Conservation (phyloP, 768 basidiomycete species). For the Ramaria rubella region DNA sequence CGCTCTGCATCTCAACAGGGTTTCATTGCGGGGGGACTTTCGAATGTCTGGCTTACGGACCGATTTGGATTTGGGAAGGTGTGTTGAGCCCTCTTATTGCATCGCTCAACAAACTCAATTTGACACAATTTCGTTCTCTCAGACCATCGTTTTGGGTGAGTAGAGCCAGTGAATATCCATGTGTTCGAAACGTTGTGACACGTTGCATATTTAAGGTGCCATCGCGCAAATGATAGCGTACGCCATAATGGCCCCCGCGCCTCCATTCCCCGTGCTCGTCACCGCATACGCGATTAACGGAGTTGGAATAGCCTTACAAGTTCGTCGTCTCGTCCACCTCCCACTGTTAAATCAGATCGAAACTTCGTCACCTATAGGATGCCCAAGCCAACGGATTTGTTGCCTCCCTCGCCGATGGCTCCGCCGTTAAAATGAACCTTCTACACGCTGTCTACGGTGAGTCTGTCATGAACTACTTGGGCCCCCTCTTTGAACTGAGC, state of each 20-base stretch:
- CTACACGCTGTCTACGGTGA: conserved; percentile 32
- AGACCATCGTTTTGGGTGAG: conserved; percentile 37
- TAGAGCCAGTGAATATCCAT: neutral
- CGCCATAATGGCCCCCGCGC: conserved; percentile 33
- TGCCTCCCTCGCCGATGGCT: conserved; percentile 33
- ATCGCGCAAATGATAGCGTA: conserved; percentile 27
- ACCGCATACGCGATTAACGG: conserved; percentile 39
- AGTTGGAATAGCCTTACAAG: conserved; percentile 41
- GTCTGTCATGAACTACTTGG: neutral
- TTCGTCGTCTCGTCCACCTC: conserved; percentile 15
- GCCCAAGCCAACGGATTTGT: conserved; percentile 44
- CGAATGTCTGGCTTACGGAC: conserved; percentile 43
- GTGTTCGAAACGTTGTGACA: conserved; percentile 5
- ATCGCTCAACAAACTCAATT: too few species aligned
- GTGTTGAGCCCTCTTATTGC: neutral
- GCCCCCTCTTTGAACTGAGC: neutral
- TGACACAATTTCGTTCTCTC: neutral
- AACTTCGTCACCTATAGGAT: conserved; percentile 24
- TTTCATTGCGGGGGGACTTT: conserved; percentile 39
- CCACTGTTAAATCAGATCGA: neutral
- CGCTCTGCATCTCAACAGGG: conserved; percentile 31
- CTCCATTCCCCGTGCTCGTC: conserved; percentile 41
- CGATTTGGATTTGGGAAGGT: conserved; percentile 45
- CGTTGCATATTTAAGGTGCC: conserved; percentile 20
- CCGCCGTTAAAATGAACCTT: conserved; percentile 35